These are phyloP conservation scores for Helenozyma baotianmanensis DNA, from an alignment of 805 yeast genomes.

Conservation along the genomic window DNA sequence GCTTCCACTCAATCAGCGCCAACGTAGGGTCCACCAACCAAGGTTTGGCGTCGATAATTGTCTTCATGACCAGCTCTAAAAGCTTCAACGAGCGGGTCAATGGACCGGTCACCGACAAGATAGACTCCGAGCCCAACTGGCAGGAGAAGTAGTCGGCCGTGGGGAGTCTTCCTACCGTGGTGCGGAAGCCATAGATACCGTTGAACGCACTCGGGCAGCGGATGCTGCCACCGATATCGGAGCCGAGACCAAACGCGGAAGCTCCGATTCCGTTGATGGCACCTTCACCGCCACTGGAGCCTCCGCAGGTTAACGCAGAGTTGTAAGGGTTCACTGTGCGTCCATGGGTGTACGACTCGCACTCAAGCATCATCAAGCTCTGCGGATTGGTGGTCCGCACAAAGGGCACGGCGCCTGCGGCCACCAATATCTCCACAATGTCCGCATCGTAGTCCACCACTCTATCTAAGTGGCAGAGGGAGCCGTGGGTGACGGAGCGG, in stretches of 20 bases:
- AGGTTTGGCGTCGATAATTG: constrained; percentile 1
- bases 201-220: constrained; percentile 51
- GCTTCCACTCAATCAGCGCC: neutral
- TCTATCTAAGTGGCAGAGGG: constrained; percentile 16
- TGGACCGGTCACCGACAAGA: constrained; percentile 1
- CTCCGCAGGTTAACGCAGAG: constrained; percentile 42
- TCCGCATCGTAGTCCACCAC: constrained; percentile 18
- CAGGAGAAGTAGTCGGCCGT: constrained; percentile 2
- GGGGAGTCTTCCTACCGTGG: constrained; percentile 41
- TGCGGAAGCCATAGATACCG: constrained; percentile 47
- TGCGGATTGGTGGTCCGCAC: constrained; percentile 22
- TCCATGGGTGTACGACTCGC: constrained; percentile 17
- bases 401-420: constrained; percentile 18
- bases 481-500: constrained; percentile 15
- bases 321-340: constrained; percentile 19
- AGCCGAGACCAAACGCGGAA: constrained; percentile 31
- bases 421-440: constrained; percentile 10
- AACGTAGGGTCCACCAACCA: constrained; percentile 1
- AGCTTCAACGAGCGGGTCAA: neutral
- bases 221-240: constrained; percentile 55
- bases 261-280: constrained; percentile 45
- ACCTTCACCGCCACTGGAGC: constrained; percentile 53
- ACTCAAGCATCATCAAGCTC: constrained; percentile 21
- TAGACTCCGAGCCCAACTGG: constrained; percentile 3
- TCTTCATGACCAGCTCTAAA: neutral